Percentiles rank a stretch among this genome's conserved stretches.
These are phyloP conservation scores for Thoreauomyces humboldtii DNA, from an alignment of 192 early-diverging fungal species.

Conservation along the genomic window DNA sequence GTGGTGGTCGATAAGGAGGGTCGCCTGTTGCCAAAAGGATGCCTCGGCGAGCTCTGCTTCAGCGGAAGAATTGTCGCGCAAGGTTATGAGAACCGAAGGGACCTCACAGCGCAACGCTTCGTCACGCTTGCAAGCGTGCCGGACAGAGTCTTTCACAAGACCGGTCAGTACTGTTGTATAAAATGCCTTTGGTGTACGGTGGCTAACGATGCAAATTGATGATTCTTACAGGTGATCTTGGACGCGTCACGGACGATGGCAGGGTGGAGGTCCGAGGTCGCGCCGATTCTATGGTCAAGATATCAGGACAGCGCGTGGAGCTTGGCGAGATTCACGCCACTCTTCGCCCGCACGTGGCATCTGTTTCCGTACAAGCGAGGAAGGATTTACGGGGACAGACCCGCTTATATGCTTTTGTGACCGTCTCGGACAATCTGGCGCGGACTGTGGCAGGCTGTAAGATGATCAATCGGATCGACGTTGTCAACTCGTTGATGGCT, in stretches of 20 bases:
- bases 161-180: slow-evolving; percentile 19
- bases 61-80: slow-evolving; percentile 33
- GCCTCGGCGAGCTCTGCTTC: too few relatives aligned
- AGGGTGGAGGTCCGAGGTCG: slow-evolving; percentile 21
- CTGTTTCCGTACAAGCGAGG: too few relatives aligned
- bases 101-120: slow-evolving; percentile 39
- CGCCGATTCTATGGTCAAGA: slow-evolving; percentile 23
- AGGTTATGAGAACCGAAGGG: slow-evolving; percentile 43
- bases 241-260: not conserved
- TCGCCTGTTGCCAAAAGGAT: too few relatives aligned
- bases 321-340: slow-evolving; percentile 26
- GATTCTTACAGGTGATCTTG: slow-evolving; percentile 11
- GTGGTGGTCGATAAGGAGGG: too few relatives aligned
- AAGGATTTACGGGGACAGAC: too few relatives aligned
- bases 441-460: too few relatives aligned
- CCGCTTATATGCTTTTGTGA: too few relatives aligned
- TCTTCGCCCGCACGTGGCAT: too few relatives aligned
- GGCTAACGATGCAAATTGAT: too few relatives aligned
- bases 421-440: too few relatives aligned
- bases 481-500: too few relatives aligned
- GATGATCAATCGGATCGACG: too few relatives aligned
- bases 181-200: not conserved
- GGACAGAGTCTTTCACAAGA: slow-evolving; percentile 20
- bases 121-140: slow-evolving; percentile 29
- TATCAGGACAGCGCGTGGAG: slow-evolving; percentile 28